A percentile compares a stretch with the other conserved stretches of the same genome.
Conservation (phyloP, 495 filamentous ascomycete genomes). For the Extremus antarcticus region DNA sequence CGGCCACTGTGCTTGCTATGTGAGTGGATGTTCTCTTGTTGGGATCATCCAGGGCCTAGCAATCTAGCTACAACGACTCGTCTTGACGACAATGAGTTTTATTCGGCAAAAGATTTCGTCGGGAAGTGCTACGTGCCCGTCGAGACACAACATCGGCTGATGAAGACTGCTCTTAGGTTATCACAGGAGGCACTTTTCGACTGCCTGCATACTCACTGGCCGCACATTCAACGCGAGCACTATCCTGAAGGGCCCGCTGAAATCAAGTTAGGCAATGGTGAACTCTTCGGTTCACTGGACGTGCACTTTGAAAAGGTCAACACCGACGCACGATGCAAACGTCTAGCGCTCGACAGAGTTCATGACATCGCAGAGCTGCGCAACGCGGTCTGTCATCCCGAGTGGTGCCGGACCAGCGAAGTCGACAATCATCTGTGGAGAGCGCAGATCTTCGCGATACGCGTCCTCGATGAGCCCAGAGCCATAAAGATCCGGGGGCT, state of each 20-base stretch:
- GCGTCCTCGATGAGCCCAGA: not conserved
- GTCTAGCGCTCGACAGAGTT: not conserved
- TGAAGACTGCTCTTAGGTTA: not conserved
- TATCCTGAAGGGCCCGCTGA: not conserved
- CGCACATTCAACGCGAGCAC: not conserved
- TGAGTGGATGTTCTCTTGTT: not conserved
- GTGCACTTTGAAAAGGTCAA: not conserved
- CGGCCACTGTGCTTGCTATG: not conserved
- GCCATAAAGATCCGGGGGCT: not conserved
- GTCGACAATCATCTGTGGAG: not conserved
- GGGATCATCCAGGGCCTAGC: not conserved
- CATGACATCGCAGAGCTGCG: not conserved
- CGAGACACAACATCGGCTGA: not conserved
- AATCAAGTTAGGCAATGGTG: not conserved
- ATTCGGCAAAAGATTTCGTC: no score
- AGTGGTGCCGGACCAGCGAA: not conserved
- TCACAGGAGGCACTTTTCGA: not conserved
- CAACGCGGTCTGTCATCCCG: not conserved
- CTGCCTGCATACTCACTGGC: not conserved
- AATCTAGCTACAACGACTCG: not conserved
- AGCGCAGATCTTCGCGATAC: not conserved
- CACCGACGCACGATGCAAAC: not conserved
- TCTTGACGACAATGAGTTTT: not conserved
- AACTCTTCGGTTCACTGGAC: not conserved
- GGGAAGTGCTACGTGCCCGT: not conserved